Evolutionary conservation across 768 basidiomycete species (phyloP).

Genomic region (Mycena rosella): DNA sequence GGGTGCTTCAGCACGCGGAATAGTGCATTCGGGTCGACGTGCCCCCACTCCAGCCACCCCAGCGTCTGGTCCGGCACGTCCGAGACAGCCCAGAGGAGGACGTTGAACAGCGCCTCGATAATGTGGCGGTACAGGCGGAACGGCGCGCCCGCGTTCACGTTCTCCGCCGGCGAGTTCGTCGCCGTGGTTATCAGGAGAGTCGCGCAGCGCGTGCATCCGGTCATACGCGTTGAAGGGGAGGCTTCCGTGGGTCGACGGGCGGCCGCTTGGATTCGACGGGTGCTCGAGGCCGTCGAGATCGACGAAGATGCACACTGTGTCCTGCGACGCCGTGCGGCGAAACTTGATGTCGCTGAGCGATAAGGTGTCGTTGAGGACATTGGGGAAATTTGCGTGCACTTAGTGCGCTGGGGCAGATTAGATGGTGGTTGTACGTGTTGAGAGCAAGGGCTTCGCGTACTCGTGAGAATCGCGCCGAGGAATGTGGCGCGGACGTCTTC

Average conservation of each 20-base stretch:
- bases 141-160: slow-evolving; percentile 13
- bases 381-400: slow-evolving; percentile 7
- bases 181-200: not conserved
- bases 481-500: slow-evolving; percentile 6
- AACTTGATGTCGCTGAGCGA: slow-evolving; percentile 2
- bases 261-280: slow-evolving; percentile 1
- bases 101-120: slow-evolving; percentile 17
- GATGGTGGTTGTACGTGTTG: no score
- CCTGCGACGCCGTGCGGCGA: not conserved
- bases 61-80: not conserved
- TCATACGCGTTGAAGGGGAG: slow-evolving; percentile 19
- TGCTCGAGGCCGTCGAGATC: slow-evolving; percentile 17
- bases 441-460: not conserved
- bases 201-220: not conserved
- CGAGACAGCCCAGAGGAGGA: slow-evolving; percentile 18
- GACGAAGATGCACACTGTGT: not conserved
- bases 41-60: slow-evolving; percentile 9
- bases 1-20: slow-evolving; percentile 15
- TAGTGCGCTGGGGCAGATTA: slow-evolving; percentile 3
- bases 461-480: slow-evolving; percentile 1
- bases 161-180: not conserved
- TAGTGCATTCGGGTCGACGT: not conserved
- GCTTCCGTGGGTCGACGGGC: slow-evolving; percentile 11
- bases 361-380: slow-evolving; percentile 12
- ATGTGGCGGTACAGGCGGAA: slow-evolving; percentile 15